phyloP scores from a whole-genome alignment of 2,329 filamentous ascomycete species.

The Penicillium sp. region DNA sequence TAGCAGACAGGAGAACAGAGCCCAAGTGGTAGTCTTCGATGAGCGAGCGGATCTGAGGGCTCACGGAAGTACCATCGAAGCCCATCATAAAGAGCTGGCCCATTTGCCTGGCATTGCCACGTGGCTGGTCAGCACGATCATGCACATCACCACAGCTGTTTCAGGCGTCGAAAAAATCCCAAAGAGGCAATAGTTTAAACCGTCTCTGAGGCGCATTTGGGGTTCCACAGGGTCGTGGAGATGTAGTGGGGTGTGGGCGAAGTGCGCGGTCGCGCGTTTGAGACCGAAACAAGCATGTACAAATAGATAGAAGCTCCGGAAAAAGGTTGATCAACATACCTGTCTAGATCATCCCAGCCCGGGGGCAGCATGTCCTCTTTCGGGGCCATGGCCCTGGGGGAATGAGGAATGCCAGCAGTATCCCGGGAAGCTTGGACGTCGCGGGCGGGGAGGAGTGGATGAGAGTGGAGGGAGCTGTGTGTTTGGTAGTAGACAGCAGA shows the following conservation, averaged over 20 bases:
- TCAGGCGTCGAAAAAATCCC: slow-evolving; percentile 59
- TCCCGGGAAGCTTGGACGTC: slow-evolving; percentile 15
- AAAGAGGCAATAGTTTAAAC: slow-evolving; percentile 61
- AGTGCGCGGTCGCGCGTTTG: background rate
- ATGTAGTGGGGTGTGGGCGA: background rate
- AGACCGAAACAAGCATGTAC: background rate
- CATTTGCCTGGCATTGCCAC: slow-evolving; percentile 55
- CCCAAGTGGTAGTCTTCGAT: slow-evolving; percentile 77
- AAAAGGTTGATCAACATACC: slow-evolving; percentile 37
- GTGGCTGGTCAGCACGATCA: slow-evolving; percentile 49
- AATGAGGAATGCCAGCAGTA: slow-evolving; percentile 37
- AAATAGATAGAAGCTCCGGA: slow-evolving; percentile 10
- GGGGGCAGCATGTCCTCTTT: slow-evolving; percentile 47
- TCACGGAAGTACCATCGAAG: slow-evolving; percentile 67
- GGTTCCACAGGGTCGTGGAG: slow-evolving; percentile 26
- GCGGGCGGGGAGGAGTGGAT: slow-evolving; percentile 4
- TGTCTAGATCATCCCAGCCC: slow-evolving; percentile 47
- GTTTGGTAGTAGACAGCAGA: background rate
- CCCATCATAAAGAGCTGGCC: slow-evolving; percentile 69
- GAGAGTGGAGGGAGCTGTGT: slow-evolving; percentile 6
- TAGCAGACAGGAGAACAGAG: slow-evolving; percentile 71
- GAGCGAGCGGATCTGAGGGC: slow-evolving; percentile 63
- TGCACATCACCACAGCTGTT: slow-evolving; percentile 17
- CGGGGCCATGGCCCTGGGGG: slow-evolving; percentile 44
- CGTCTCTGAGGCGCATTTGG: slow-evolving; percentile 53